Evolutionary conservation across 371 early-diverging fungal species (phyloP).

Genomic region (Blastocladiella emersonii): DNA sequence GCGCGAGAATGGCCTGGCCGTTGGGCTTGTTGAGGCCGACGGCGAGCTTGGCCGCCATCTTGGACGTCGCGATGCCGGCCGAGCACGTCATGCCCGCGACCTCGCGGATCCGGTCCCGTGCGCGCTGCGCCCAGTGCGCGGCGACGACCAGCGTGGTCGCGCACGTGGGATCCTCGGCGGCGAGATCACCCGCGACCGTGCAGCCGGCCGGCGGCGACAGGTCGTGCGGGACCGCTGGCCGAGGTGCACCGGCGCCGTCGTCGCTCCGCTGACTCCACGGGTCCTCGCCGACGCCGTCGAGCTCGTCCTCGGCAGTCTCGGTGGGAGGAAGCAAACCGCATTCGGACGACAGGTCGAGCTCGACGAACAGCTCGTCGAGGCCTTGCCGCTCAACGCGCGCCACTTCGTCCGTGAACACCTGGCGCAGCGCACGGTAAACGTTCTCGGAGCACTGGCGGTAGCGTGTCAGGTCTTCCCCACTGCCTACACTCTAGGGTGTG

Average conservation of each 20-base stretch:
- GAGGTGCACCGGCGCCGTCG: neutral
- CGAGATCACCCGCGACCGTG: neutral
- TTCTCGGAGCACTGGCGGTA: constrained; percentile 10
- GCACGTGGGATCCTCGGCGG: neutral
- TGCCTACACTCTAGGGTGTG: neutral
- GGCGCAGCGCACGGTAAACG: neutral
- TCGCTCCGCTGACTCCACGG: too few relatives aligned
- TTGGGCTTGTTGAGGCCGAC: constrained; percentile 12
- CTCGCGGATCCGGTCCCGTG: neutral
- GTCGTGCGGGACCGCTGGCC: neutral
- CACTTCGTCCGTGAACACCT: neutral
- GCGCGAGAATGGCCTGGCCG: constrained; percentile 9
- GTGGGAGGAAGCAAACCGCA: neutral
- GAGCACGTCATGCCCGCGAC: constrained; percentile 11
- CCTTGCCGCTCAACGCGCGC: constrained; percentile 12
- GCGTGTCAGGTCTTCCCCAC: constrained; percentile 12
- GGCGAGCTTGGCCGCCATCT: constrained; percentile 14
- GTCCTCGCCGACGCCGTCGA: too few relatives aligned
- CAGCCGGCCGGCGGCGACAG: neutral
- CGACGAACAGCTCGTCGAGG: constrained; percentile 17
- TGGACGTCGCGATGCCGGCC: constrained; percentile 12
- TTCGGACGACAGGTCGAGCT: constrained; percentile 2
- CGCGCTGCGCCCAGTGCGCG: neutral
- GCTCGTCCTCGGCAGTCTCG: too few relatives aligned
- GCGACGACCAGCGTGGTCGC: neutral